A percentile compares a stretch with the other conserved stretches of the same genome.
phyloP scores from a whole-genome alignment of 768 basidiomycete species.

The Phanerochaete sordida region DNA sequence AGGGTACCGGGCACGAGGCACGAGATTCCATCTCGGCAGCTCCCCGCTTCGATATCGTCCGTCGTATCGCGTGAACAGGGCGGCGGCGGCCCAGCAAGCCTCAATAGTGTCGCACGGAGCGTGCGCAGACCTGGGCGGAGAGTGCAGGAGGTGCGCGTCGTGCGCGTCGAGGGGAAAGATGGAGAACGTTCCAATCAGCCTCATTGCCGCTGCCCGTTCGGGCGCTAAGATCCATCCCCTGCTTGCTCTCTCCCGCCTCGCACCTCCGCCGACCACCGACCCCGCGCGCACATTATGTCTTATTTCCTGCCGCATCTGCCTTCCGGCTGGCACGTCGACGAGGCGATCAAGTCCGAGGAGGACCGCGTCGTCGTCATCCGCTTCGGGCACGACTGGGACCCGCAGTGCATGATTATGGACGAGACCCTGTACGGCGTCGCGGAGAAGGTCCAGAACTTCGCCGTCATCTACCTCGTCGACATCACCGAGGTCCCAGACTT shows the following conservation, averaged over 20 bases:
- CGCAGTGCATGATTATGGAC: conserved; percentile 98
- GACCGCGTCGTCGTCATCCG: conserved; percentile 92
- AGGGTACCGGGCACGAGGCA: background rate
- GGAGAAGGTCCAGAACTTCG: conserved; percentile 98
- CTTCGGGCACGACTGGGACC: conserved; percentile 93
- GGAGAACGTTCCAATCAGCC: background rate
- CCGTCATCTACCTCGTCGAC: conserved; percentile 92
- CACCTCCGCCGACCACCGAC: background rate
- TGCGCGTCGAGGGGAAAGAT: background rate
- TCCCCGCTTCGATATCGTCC: too few species aligned
- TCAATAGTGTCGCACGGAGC: too few species aligned
- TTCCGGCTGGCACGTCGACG: conserved; percentile 98
- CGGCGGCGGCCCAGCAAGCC: too few species aligned
- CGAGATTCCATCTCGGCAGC: too few species aligned
- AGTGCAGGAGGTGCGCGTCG: background rate
- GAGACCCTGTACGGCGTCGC: conserved; percentile 90
- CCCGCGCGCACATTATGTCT: conserved; percentile 50
- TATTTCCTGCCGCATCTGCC: conserved; percentile 88
- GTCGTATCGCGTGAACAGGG: too few species aligned
- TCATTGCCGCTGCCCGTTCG: background rate
- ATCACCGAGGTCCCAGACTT: conserved; percentile 98
- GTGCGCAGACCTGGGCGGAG: too few species aligned
- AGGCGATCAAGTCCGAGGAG: conserved; percentile 97
- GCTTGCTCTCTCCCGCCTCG: background rate
- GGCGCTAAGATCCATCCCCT: background rate